These are phyloP conservation scores for Madurella mycetomatis DNA, from an alignment of 2,329 filamentous ascomycete genomes.

Conservation along the genomic window DNA sequence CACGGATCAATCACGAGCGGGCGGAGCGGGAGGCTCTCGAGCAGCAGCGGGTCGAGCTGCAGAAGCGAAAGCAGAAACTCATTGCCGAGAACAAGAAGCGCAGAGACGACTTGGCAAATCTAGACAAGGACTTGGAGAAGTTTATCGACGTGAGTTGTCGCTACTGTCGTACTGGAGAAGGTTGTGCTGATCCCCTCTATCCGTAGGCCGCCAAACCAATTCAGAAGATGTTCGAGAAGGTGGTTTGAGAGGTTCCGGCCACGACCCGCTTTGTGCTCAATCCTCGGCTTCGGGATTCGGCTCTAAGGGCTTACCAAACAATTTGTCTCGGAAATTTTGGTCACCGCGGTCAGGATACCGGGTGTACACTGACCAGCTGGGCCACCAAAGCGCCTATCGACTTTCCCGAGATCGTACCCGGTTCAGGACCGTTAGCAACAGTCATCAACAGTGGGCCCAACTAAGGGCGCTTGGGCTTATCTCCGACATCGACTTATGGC, in stretches of 20 bases:
- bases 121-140: slow-evolving; percentile 89
- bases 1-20: slow-evolving; percentile 86
- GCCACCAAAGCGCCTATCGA: too few species aligned
- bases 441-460: too few species aligned
- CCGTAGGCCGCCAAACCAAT: slow-evolving; percentile 78
- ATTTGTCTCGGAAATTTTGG: too few species aligned
- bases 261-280: not conserved
- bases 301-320: too few species aligned
- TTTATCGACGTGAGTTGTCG: slow-evolving; percentile 72
- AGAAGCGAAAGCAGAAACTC: slow-evolving; percentile 61
- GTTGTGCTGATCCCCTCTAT: slow-evolving; percentile 20
- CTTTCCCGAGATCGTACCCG: too few species aligned
- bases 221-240: slow-evolving; percentile 79
- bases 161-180: not conserved
- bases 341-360: too few species aligned
- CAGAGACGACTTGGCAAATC: slow-evolving; percentile 84
- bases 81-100: slow-evolving; percentile 78
- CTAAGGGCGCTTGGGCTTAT: too few species aligned
- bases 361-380: too few species aligned
- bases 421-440: too few species aligned
- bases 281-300: not conserved
- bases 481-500: too few species aligned
- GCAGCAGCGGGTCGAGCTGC: slow-evolving; percentile 71
- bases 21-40: slow-evolving; percentile 80
- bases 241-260: slow-evolving; percentile 34